Evolutionary conservation across 148 eudicot genomes (phyloP).

Genomic region (Amaranthus cruentus): DNA sequence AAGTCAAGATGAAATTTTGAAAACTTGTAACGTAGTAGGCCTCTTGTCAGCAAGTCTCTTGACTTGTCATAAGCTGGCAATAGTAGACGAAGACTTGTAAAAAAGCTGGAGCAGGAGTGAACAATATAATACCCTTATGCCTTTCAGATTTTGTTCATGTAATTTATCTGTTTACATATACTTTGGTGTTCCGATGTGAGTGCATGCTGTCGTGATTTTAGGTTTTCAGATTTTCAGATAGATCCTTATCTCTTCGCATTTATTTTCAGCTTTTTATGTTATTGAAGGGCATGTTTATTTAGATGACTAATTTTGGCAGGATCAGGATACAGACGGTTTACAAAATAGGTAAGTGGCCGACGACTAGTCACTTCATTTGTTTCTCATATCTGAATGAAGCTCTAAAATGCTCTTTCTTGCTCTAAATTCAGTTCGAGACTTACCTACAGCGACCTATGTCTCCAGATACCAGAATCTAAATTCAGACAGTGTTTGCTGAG

Average conservation of each 20-base stretch:
- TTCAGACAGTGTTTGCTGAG: slow-evolving; percentile 76
- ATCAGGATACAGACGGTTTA: slow-evolving; percentile 38
- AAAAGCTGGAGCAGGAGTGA: not conserved
- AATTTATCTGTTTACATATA: not conserved
- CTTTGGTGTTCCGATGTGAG: not conserved
- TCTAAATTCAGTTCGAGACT: slow-evolving; percentile 52
- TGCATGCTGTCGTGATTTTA: slow-evolving; percentile 3
- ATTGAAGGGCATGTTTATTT: slow-evolving; percentile 24
- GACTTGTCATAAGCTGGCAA: not conserved
- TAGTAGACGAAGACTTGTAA: not conserved
- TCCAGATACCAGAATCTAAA: slow-evolving; percentile 84
- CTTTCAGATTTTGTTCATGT: not conserved
- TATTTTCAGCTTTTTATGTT: slow-evolving; percentile 13
- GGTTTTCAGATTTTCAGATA: slow-evolving; percentile 11
- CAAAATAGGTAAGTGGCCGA: slow-evolving; percentile 45
- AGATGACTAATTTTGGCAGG: slow-evolving; percentile 51
- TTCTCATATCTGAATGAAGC: slow-evolving; percentile 7
- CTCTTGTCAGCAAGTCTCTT: not conserved
- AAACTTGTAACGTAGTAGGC: not conserved
- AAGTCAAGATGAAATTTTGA: not conserved
- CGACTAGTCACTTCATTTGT: slow-evolving; percentile 14
- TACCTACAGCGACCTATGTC: slow-evolving; percentile 94
- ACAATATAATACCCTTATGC: not conserved
- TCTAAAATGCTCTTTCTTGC: slow-evolving; percentile 30
- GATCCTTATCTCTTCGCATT: slow-evolving; percentile 22